These are phyloP conservation scores for Aspergillus sp. DNA, from an alignment of 2,329 filamentous ascomycete genomes.

Conservation along the genomic window DNA sequence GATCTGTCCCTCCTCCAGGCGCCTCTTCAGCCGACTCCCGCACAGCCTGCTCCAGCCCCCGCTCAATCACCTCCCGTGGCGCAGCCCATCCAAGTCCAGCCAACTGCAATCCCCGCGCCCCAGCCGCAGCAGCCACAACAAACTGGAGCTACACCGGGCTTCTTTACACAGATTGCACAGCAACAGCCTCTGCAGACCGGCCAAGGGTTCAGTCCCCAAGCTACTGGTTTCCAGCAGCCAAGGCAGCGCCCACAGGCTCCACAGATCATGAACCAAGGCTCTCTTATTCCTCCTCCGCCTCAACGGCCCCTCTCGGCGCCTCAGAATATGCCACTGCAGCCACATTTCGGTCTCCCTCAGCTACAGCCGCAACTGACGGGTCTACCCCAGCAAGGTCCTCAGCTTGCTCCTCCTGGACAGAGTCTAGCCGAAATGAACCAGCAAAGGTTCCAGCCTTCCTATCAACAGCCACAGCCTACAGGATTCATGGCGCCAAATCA, in stretches of 20 bases:
- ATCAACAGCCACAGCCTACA: constrained; percentile 68
- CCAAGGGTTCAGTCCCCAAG: constrained; percentile 39
- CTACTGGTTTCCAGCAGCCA: constrained; percentile 48
- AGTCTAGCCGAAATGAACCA: constrained; percentile 75
- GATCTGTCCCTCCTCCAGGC: constrained; percentile 68
- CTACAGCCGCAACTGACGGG: constrained; percentile 87
- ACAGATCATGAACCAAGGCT: constrained; percentile 62
- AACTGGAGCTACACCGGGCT: constrained; percentile 52
- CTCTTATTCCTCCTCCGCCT: constrained; percentile 77
- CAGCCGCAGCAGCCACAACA: constrained; percentile 47
- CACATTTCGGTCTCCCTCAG: constrained; percentile 72
- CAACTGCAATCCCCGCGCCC: constrained; percentile 42
- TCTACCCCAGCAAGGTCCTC: constrained; percentile 57
- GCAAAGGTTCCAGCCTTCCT: constrained; percentile 63
- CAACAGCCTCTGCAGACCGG: constrained; percentile 25
- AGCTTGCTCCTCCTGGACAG: constrained; percentile 73
- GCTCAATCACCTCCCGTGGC: constrained; percentile 49
- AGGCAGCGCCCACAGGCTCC: constrained; percentile 75
- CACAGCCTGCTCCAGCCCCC: constrained; percentile 53
- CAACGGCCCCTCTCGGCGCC: constrained; percentile 85
- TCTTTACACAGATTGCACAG: constrained; percentile 55
- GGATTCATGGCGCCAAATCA: constrained; percentile 57
- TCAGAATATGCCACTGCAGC: constrained; percentile 72
- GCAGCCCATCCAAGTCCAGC: constrained; percentile 41
- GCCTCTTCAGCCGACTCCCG: constrained; percentile 61